Conservation (phyloP, 345 rosid species). For the Trapa incisa region DNA sequence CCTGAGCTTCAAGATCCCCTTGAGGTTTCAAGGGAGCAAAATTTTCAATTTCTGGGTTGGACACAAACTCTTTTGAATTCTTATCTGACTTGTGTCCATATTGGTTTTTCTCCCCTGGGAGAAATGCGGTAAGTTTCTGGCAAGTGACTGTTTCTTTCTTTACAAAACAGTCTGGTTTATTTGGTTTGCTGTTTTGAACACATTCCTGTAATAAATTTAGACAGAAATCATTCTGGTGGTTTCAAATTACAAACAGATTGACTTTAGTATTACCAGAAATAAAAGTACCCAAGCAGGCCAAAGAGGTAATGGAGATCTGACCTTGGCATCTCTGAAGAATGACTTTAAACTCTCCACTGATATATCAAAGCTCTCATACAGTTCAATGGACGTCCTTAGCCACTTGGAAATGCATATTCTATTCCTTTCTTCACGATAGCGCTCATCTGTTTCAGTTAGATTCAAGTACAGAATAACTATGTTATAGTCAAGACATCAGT, state of each 20-base stretch:
- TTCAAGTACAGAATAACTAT: not conserved
- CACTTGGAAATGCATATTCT: conserved; percentile 69
- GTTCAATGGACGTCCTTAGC: conserved; percentile 70
- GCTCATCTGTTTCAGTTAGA: conserved; percentile 47
- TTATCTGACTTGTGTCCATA: conserved; percentile 22
- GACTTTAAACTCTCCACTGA: conserved; percentile 53
- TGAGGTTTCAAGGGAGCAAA: conserved; percentile 19
- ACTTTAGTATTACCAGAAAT: not conserved
- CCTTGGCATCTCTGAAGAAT: conserved; percentile 77
- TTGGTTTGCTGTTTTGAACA: conserved; percentile 23
- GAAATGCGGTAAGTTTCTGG: conserved; percentile 15
- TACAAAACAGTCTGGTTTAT: conserved; percentile 14
- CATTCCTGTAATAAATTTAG: conserved; percentile 37
- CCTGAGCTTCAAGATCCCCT: conserved; percentile 19
- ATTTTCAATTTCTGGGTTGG: conserved; percentile 16
- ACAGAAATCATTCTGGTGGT: conserved; percentile 4
- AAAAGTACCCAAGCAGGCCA: not conserved
- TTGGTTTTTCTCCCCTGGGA: conserved; percentile 22
- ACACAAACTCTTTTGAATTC: conserved; percentile 13
- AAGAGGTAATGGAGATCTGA: conserved; percentile 9
- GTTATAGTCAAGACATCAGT: not conserved
- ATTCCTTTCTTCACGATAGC: conserved; percentile 65
- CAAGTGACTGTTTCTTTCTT: conserved; percentile 16
- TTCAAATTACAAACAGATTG: not conserved
- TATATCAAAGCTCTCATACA: conserved; percentile 41